Base-by-base conservation (phyloP, 345 rosid species). In the Arabis hirsuta region DNA sequence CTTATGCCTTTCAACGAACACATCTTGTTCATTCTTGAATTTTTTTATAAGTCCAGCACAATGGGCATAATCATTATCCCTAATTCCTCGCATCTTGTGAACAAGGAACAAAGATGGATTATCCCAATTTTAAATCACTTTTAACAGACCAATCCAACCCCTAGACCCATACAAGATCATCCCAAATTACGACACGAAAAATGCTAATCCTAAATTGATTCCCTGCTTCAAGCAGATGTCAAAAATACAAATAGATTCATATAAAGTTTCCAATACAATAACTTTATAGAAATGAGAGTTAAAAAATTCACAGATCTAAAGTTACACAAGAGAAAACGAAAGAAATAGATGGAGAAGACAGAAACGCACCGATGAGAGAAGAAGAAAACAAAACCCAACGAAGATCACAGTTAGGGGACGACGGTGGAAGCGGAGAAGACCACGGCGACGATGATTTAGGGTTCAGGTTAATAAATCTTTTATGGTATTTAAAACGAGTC, bases 371-470 rank as follows among this genome's bases (percentile, higher is more conserved):
- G 12, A 62, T 8, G 19, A 12, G n/a, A 51, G 74, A 71, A 61
- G 34, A 13, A n/a, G 39, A 19, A 5, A 50, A 26, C 31, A 19
- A 54, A 16, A 12, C 13, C 7, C 3, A 22, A 6, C 56, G 47
- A 22, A 12, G 13, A 29, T 34, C 24, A 42, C 36, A 13, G 13
- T 24, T 53, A 61, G 22, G 27, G 9, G 5, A 26, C 55, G 36
- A 38, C 65, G 65, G 71, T 64, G 53, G 61, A 41, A 71, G 67
- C 55, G 65, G 65, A 72, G 76, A 32, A 34, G 71, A 45, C 54
- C 59, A 64, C 77, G 71, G 59, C 77, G 77, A 65, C 72, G 72
- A 65, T 9, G 38, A 56, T 36, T 53, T 54, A 62, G 62, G 76
- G 46, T 62, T 54, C 76, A 54, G 76, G 53, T 72, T 10, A 4